Evolutionary conservation across 345 rosid species (phyloP), one percentile per base, ranked within the genome.

Genomic region (Diplotaxis tenuifolia): DNA sequence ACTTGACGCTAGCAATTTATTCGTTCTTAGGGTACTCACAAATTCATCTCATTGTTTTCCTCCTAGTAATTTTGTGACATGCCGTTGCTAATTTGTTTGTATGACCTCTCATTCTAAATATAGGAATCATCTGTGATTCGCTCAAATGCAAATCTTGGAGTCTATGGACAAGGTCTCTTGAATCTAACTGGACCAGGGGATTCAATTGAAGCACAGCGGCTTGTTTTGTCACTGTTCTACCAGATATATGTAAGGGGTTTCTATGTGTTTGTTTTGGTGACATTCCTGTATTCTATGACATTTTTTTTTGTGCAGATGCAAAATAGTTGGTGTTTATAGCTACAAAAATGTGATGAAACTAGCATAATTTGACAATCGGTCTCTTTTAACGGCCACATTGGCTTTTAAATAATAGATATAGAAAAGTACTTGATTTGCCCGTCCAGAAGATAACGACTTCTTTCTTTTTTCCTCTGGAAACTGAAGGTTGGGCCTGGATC

Each of bases 131-230:
- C 99, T 75, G 89, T 89, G 74, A 92, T 96, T 75, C 94, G 79
- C 50, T 96, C 99, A 52, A 90, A 92, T 80, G 97, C 99, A 42
- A 92, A 96, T 84, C 86, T 96, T 70, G 97, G 85, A 74, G 93
- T 96, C 82, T 96, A 85, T 74, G 99, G 99, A 60, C 99, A 96
- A 84, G 99, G 99, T 76, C 79, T 90, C 32, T 81, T 96, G 85
- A 90, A 92, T 88, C 80, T 96, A 75, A 86, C 99, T 8, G 99
- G 98, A 70, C 87, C 87, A 34, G 99, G 98, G 60, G 88, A 96
- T 82, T 68, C 78, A 34, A 92, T 96, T 56, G 97, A 92, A 83
- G 99, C 99, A 63, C 98, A 92, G 60, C 92, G 95, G 50, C 80
- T 96, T 79, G 98, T 96, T 83, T 84, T 96, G 61, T 90, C 95